A percentile compares a stretch with the other conserved stretches of the same genome.
Conservation (phyloP, 2,329 filamentous ascomycete species). For the Cercospora zeae-maydis region DNA sequence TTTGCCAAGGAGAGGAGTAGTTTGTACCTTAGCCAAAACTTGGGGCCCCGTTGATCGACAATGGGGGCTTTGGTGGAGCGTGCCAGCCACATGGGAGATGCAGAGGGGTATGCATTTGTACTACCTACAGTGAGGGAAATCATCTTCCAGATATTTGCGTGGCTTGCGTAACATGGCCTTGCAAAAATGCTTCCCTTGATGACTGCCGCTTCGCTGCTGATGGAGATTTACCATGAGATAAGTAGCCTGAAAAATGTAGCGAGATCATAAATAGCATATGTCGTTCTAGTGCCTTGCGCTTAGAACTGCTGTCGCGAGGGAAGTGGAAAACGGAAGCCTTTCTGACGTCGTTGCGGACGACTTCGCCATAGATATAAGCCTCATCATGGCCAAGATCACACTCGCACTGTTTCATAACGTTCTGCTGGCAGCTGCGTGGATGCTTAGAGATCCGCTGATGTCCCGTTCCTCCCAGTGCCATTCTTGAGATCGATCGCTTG, state of each 20-base stretch:
- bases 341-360: neutral
- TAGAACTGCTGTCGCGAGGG: neutral
- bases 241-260: neutral
- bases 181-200: too few species aligned
- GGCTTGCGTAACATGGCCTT: too few species aligned
- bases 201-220: neutral
- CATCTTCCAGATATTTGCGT: too few species aligned
- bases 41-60: neutral
- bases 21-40: neutral
- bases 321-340: neutral
- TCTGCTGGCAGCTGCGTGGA: neutral
- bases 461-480: neutral
- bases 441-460: neutral
- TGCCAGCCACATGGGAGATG: neutral
- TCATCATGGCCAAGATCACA: neutral
- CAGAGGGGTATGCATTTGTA: neutral
- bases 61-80: neutral
- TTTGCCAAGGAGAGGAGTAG: constrained; percentile 13
- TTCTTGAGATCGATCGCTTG: neutral
- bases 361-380: neutral
- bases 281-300: neutral
- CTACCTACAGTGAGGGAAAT: too few species aligned
- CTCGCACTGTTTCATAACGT: neutral
- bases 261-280: neutral
- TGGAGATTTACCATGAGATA: neutral